Conservation (phyloP, 129 eudicot species). For the Heracleum sosnowskyi region DNA sequence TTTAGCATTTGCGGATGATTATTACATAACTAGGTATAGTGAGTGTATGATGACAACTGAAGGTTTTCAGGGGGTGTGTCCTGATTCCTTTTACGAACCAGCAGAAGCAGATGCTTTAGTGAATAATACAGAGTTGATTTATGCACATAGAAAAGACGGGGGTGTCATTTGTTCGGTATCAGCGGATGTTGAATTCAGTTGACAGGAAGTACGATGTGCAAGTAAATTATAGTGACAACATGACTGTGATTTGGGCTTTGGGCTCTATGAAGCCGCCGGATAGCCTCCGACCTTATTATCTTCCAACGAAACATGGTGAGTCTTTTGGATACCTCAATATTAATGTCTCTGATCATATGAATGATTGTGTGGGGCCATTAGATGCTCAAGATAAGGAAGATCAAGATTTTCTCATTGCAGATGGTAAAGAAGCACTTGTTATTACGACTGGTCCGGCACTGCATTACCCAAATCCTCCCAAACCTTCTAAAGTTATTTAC, state of each 20-base stretch:
- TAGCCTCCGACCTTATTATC: slow-evolving; percentile 55
- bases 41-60: slow-evolving; percentile 53
- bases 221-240: slow-evolving; percentile 37
- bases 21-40: slow-evolving; percentile 56
- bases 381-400: slow-evolving; percentile 81
- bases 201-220: slow-evolving; percentile 62
- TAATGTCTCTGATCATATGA: slow-evolving; percentile 56
- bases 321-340: slow-evolving; percentile 58
- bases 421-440: slow-evolving; percentile 61
- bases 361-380: slow-evolving; percentile 87
- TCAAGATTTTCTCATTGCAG: slow-evolving; percentile 75
- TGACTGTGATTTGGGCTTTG: slow-evolving; percentile 91
- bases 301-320: slow-evolving; percentile 83
- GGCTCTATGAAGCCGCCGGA: slow-evolving; percentile 86
- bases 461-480: slow-evolving; percentile 90
- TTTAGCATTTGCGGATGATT: slow-evolving; percentile 74
- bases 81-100: slow-evolving; percentile 45
- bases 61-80: slow-evolving; percentile 78
- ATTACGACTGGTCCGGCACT: slow-evolving; percentile 61
- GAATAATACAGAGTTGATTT: slow-evolving; percentile 58
- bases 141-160: slow-evolving; percentile 96
- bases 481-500: slow-evolving; percentile 77
- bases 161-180: slow-evolving; percentile 70
- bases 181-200: slow-evolving; percentile 42
- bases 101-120: slow-evolving; percentile 34